A percentile compares a stretch with the other conserved stretches of the same genome.
phyloP scores from a whole-genome alignment of 495 filamentous ascomycete genomes.

The Bombardia bombarda region DNA sequence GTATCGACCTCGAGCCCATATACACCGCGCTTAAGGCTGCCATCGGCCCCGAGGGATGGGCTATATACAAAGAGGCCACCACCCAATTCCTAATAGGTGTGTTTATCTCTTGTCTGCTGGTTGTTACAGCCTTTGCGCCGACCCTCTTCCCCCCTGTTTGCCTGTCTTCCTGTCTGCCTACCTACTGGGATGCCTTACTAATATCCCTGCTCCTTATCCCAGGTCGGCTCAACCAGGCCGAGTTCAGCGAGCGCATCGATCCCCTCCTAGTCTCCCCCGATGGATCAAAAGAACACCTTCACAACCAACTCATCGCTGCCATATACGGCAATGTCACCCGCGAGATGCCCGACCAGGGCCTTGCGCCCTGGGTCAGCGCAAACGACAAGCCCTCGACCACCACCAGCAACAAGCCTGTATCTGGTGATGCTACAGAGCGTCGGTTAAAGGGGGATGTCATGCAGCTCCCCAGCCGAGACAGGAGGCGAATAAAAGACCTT shows the following conservation, averaged over 20 bases:
- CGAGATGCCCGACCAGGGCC: constrained; percentile 84
- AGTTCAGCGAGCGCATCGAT: constrained; percentile 70
- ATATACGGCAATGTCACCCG: constrained; percentile 81
- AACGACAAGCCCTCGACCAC: constrained; percentile 86
- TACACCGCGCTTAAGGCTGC: constrained; percentile 78
- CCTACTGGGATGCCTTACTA: too few species aligned
- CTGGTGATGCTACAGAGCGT: constrained; percentile 85
- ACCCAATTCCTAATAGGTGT: constrained; percentile 70
- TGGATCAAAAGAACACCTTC: constrained; percentile 67
- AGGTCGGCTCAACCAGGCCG: constrained; percentile 81
- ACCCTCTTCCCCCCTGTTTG: constrained; percentile 5
- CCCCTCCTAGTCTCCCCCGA: constrained; percentile 59
- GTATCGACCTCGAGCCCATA: constrained; percentile 84
- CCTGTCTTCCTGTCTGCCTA: background rate
- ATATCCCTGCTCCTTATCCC: too few species aligned
- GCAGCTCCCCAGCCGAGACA: constrained; percentile 78
- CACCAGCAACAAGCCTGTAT: constrained; percentile 65
- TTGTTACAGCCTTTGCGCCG: too few species aligned
- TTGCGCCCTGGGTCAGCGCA: constrained; percentile 90
- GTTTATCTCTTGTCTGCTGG: too few species aligned
- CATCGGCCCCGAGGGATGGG: constrained; percentile 76
- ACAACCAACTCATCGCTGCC: constrained; percentile 82
- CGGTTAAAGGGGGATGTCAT: constrained; percentile 89
- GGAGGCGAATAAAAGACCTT: constrained; percentile 78
- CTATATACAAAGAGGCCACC: constrained; percentile 75